Base-by-base conservation (phyloP, 1,284 basidiomycete species). In the Ganoderma sinense region DNA sequence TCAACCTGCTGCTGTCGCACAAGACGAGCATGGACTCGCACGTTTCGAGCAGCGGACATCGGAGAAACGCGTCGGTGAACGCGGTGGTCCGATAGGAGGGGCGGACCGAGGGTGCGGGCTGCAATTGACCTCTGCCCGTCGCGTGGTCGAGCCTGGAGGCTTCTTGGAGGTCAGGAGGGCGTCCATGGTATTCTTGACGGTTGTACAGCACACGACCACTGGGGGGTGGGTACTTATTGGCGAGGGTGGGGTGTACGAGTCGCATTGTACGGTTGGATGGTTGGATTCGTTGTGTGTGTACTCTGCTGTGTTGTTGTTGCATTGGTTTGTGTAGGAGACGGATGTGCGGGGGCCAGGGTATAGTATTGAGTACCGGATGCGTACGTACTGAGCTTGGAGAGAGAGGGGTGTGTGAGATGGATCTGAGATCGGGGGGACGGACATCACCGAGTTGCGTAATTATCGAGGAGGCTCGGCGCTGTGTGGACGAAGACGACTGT, bases 31-130 rank as follows among this genome's bases (percentile, higher is more conserved):
- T 85, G 68, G 87, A 90, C 70, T 77, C 82, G 58, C 78, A 83
- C 63, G 78, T 83, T 59, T 82, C 71, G 62, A 74, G 73, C 65
- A 70, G 71, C 60, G 78, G 80, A 69, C 90, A 92, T 79, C 84
- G 89, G 73, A 84, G 90, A 70, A 90, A 90, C 56, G 83, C 87
- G 77, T 92, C 91, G 53, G 84, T 88, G 48, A 86, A 88, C 65
- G 89, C 88, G n/a, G 80, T 87, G 69, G 85, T 78, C 39, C 78
- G 76, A 74, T 70, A 69, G 56, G 55, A 56, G 18, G n/a, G 67
- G 56, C 63, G 64, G 45, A 67, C 63, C 66, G 61, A 68, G 36
- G 40, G 43, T 45, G 53, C 33, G n/a, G 31, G 26, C 26, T 33
- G 41, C 43, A 16, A 11, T 31, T 51, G 16, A 6, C n/a, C 31